phyloP scores from a whole-genome alignment of 2,329 filamentous ascomycete genomes.

The Acrodontium crateriforme region DNA sequence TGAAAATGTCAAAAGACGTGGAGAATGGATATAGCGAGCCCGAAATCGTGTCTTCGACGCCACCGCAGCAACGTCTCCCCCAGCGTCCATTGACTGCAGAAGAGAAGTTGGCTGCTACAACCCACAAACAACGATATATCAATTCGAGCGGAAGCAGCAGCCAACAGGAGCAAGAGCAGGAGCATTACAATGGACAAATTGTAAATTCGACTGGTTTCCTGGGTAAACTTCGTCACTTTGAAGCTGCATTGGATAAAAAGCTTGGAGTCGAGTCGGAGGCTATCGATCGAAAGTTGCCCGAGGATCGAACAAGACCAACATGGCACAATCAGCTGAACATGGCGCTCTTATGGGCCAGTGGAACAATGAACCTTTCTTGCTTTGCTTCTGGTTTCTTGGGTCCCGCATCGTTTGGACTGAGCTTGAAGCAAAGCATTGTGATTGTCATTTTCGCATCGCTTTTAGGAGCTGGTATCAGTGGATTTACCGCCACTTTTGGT shows the following conservation, averaged over 20 bases:
- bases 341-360: slow-evolving; percentile 22
- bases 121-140: slow-evolving; percentile 1
- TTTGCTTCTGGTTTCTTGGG: slow-evolving; percentile 32
- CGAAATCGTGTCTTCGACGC: slow-evolving; percentile 1
- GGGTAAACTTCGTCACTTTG: slow-evolving; percentile 21
- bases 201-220: slow-evolving; percentile 14
- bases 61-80: slow-evolving; percentile 3
- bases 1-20: slow-evolving; percentile 3
- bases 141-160: background rate
- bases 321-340: slow-evolving; percentile 22
- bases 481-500: slow-evolving; percentile 22
- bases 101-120: slow-evolving; percentile 17
- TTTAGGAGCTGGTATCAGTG: slow-evolving; percentile 18
- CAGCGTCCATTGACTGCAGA: slow-evolving; percentile 16
- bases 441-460: slow-evolving; percentile 20
- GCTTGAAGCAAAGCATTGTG: slow-evolving; percentile 26
- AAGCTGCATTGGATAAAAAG: slow-evolving; percentile 31
- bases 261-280: slow-evolving; percentile 36
- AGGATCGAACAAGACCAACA: slow-evolving; percentile 30
- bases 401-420: slow-evolving; percentile 34
- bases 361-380: slow-evolving; percentile 23
- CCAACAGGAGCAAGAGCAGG: background rate
- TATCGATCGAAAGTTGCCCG: slow-evolving; percentile 31
- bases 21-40: slow-evolving; percentile 2
- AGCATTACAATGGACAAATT: background rate